Evolutionary conservation across 805 yeast species (phyloP).

Genomic region (Monosporozyma servazzii): DNA sequence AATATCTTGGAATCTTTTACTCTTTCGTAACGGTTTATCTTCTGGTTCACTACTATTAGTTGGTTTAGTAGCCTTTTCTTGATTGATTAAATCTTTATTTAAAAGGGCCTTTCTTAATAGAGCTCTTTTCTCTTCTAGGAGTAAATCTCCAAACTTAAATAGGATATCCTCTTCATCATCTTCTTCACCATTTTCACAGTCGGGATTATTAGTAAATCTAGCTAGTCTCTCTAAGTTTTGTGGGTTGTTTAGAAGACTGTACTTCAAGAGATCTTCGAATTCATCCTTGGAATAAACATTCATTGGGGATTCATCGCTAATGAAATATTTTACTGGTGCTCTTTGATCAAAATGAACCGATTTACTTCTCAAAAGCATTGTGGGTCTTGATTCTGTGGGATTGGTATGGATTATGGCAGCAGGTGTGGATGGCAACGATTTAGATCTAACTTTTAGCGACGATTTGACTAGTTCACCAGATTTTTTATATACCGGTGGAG

Average conservation of each 20-base stretch:
- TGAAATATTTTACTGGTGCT: constrained; percentile 66
- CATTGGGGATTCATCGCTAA: constrained; percentile 67
- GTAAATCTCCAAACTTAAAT: background rate
- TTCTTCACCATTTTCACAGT: background rate
- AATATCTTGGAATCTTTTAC: constrained; percentile 11
- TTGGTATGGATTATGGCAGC: background rate
- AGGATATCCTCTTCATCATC: background rate
- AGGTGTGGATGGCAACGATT: constrained; percentile 37
- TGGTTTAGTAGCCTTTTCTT: background rate
- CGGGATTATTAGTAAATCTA: background rate
- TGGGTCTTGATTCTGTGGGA: background rate
- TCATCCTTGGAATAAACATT: constrained; percentile 43
- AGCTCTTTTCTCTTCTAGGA: background rate
- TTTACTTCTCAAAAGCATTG: constrained; percentile 47
- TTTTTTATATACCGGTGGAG: constrained; percentile 54
- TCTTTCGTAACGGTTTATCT: constrained; percentile 6
- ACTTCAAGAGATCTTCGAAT: constrained; percentile 21
- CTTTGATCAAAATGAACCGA: constrained; percentile 76
- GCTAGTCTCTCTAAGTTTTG: background rate
- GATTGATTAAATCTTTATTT: background rate
- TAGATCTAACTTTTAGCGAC: constrained; percentile 29
- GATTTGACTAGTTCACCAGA: constrained; percentile 64
- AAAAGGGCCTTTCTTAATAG: background rate
- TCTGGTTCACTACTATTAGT: background rate
- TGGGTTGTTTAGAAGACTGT: background rate